A percentile compares a stretch with the other conserved stretches of the same genome.
phyloP scores from a whole-genome alignment of 176 grass and related monocot species.

The Elymus sibiricus region DNA sequence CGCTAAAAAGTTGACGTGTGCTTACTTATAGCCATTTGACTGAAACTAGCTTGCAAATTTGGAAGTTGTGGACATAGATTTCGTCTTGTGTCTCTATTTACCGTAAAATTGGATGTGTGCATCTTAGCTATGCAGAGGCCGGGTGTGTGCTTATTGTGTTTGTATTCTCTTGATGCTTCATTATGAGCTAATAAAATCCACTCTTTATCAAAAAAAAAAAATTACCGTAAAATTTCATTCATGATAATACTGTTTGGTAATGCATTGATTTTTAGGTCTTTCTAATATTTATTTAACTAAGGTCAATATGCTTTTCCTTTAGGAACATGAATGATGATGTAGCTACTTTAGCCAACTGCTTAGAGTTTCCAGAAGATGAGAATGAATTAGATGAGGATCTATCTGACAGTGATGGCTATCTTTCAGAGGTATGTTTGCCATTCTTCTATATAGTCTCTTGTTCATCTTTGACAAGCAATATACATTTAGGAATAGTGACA shows the following conservation, averaged over 20 bases:
- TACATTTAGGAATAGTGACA: background rate
- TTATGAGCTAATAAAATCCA: too few species aligned
- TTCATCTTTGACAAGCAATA: background rate
- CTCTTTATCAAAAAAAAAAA: too few species aligned
- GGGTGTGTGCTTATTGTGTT: too few species aligned
- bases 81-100: background rate
- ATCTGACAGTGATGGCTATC: conserved; percentile 80
- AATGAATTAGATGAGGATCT: conserved; percentile 54
- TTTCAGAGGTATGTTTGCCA: conserved; percentile 62
- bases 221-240: background rate
- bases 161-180: too few species aligned
- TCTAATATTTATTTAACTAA: background rate
- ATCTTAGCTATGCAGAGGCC: too few species aligned
- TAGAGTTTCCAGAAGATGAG: conserved; percentile 60
- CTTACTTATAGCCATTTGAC: background rate
- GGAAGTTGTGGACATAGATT: background rate
- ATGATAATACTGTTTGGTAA: background rate
- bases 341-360: conserved; percentile 22
- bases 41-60: background rate
- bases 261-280: background rate
- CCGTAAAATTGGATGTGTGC: background rate
- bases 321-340: conserved; percentile 31
- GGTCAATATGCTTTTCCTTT: background rate
- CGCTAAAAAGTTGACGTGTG: background rate
- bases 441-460: background rate